Evolutionary conservation across 257 asterid species (phyloP), one percentile per base, ranked within the genome.

Genomic region (Nicotiana attenuata): DNA sequence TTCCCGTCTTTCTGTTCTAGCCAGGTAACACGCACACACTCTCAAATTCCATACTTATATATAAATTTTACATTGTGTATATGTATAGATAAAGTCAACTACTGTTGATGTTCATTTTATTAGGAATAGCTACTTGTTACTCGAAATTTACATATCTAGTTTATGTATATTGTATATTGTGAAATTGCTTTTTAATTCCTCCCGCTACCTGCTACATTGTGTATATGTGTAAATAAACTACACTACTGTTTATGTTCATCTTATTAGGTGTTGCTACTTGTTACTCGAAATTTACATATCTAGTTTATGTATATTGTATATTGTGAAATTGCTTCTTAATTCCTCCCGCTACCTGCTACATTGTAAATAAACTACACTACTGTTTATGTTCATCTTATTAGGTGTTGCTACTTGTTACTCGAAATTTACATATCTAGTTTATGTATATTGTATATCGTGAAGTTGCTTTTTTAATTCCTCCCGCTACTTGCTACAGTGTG

Each of bases 1-100:
- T 77, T 87, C 99, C 85, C 99, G 99, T 66, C 99, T 90, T 80
- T 92, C 98, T 66, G 94, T 89, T 28, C 91, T 91, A 13, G 93
- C 97, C 80, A 92, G 98, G 99, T 95, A 60, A 33, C 47, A 20
- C 7, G 11, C 76, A 22, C 15, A 26, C 50, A 7, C 2, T 38
- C 33, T 59, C 82, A 33, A 79, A 2, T 59, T 17, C 75, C 16
- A 19, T 85, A 68, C 59, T 64, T 66, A 1, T 17, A 66, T 31
- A 66, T 41, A 41, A 41, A 7, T 56, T 56, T n/a, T 60, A 10
- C 31, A 20, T 20, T 59, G 57, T 20, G 57, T 16, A 5, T 41
- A 41, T 69, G n/a, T 20, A 1, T 3, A 22, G 0, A 38, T 41
- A 69, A 45, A 13, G 24, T 45, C 38, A 22, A 1, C 35, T 45